Base-by-base conservation (phyloP, 2,329 filamentous ascomycete species). In the Ilyonectria destructans region DNA sequence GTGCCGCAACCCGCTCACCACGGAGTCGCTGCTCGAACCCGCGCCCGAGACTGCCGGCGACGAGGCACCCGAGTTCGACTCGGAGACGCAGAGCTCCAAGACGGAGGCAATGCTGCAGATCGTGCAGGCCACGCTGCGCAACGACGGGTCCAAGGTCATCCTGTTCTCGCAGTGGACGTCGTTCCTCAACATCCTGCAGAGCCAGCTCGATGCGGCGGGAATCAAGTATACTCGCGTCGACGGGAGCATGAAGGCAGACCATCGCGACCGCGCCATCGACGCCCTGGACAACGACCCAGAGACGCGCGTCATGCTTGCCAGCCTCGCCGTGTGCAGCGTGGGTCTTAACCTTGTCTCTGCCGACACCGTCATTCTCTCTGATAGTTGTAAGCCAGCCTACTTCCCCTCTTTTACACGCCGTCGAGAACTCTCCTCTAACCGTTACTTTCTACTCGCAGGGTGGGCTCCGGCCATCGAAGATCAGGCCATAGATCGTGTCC, bases 401-500 rank as follows among this genome's bases (percentile, higher is more conserved):
- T 19, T 19, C 9, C 3, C 12, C 15, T 12, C 31, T 15, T 9
- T 15, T 19, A 13, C 19, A 29, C 12, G 26, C 29, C n/a, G 6
- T 65, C 19, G 17, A 15, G 15, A 17, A 43, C 19, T 6, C 35
- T 3, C 52, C 31, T 40, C 68, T 77, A 63, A 73, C 40, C 60
- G 57, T n/a, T 56, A 19, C 35, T 43, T 43, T 43, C 40, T 43
- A n/a, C 40, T 5, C 40, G 21, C 46, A 82, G 85, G 94, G 95
- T 97, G 95, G 93, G 94, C 95, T 1, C 95, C 95, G 0, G 94
- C 94, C 1, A 96, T 97, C 62, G 95, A 97, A 80, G 94, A 97
- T 73, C 95, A 97, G 78, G 95, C 95, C 4, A 88, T 97, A 3
- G 95, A 97, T 77, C 91, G 95, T 5, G 94, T 97, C 7, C 93